These are phyloP conservation scores for Schizonepeta tenuifolia DNA, from an alignment of 257 asterid genomes.

Conservation along the genomic window DNA sequence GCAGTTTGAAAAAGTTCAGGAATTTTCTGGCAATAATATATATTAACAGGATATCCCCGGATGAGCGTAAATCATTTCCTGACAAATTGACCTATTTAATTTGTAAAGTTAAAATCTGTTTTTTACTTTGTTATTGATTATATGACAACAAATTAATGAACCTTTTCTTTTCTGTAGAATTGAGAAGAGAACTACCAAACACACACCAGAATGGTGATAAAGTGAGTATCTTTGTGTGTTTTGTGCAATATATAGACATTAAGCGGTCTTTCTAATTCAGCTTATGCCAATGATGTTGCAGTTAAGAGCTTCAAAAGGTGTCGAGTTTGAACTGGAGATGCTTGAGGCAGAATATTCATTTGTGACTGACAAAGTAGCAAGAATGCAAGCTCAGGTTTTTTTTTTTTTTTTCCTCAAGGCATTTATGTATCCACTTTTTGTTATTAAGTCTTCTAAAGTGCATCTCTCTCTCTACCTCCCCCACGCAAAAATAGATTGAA, in stretches of 20 bases:
- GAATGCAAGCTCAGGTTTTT: slow-evolving; percentile 77
- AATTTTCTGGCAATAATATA: neutral
- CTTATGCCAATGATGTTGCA: slow-evolving; percentile 42
- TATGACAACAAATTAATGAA: slow-evolving; percentile 20
- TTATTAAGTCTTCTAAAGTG: neutral
- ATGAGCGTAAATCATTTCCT: slow-evolving; percentile 16
- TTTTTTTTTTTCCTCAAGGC: slow-evolving; percentile 23
- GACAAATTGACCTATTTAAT: slow-evolving; percentile 1
- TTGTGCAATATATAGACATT: slow-evolving; percentile 33
- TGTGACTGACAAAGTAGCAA: slow-evolving; percentile 72
- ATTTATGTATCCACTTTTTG: neutral
- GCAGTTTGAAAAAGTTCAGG: neutral
- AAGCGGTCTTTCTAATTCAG: slow-evolving; percentile 27
- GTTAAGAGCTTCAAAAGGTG: slow-evolving; percentile 74
- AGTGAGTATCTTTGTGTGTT: slow-evolving; percentile 54
- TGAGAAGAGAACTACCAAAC: slow-evolving; percentile 67
- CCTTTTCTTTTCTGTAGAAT: slow-evolving; percentile 48
- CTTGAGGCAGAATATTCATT: slow-evolving; percentile 84
- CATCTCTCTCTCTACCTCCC: neutral
- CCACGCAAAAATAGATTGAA: neutral
- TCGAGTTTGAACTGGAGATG: slow-evolving; percentile 77
- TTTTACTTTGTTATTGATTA: slow-evolving; percentile 17
- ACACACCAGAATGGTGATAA: slow-evolving; percentile 52
- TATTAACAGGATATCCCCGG: slow-evolving; percentile 4
- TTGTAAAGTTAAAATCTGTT: neutral